Percentiles rank a stretch among this genome's conserved stretches.
These are phyloP conservation scores for Penicillium sp. DNA, from an alignment of 2,329 filamentous ascomycete species.

Conservation along the genomic window DNA sequence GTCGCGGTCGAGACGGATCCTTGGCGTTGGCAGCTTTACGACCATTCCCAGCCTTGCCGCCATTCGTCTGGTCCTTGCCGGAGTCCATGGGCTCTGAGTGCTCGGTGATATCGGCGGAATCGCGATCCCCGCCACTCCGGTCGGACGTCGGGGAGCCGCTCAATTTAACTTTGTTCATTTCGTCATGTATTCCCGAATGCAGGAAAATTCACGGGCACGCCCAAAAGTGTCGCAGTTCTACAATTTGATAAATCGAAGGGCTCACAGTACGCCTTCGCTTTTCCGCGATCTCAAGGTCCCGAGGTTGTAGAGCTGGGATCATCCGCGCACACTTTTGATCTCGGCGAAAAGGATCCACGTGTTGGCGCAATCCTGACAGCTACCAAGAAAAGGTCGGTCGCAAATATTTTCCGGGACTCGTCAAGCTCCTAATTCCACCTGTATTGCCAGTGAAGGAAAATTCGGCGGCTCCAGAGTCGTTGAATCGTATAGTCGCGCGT, in stretches of 20 bases:
- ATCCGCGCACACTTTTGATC: slow-evolving; percentile 14
- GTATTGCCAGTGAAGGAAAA: neutral
- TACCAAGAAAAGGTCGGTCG: slow-evolving; percentile 7
- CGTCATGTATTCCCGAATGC: slow-evolving; percentile 23
- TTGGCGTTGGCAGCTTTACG: slow-evolving; percentile 64
- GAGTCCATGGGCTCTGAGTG: slow-evolving; percentile 38
- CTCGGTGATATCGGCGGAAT: slow-evolving; percentile 36
- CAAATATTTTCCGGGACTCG: neutral
- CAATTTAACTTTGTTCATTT: slow-evolving; percentile 33
- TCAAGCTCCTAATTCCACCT: slow-evolving; percentile 1
- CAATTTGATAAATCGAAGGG: slow-evolving; percentile 1
- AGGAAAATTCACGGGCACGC: slow-evolving; percentile 1
- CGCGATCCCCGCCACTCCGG: slow-evolving; percentile 37
- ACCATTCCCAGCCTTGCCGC: slow-evolving; percentile 59
- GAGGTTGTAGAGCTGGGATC: slow-evolving; percentile 17
- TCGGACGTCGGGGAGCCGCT: slow-evolving; percentile 38
- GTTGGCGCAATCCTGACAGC: slow-evolving; percentile 7
- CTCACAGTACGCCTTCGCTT: slow-evolving; percentile 1
- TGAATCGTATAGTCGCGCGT: slow-evolving; percentile 19
- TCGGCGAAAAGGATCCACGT: slow-evolving; percentile 17
- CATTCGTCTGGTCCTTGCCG: slow-evolving; percentile 44
- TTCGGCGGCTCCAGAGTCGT: neutral
- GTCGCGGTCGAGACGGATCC: slow-evolving; percentile 79
- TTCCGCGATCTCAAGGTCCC: slow-evolving; percentile 11
- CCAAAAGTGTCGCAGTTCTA: neutral